Percentiles rank a stretch among this genome's conserved stretches.
Conservation (phyloP, 2,329 filamentous ascomycete species). For the Microcera coccophila region DNA sequence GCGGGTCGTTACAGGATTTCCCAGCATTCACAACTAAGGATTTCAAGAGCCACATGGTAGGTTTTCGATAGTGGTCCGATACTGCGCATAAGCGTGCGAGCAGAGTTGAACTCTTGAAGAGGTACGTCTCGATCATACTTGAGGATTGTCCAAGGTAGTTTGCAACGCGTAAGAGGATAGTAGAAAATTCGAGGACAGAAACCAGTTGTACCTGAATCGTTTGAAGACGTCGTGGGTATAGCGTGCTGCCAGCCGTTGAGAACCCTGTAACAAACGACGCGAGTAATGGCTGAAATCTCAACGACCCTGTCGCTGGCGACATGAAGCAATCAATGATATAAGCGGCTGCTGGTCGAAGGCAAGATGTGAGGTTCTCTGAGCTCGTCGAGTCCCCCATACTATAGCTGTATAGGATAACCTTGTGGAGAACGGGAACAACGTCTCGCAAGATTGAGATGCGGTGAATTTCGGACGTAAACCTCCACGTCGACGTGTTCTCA, state of each 20-base stretch:
- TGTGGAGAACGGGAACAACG: conserved; percentile 67
- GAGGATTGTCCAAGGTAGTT: conserved; percentile 60
- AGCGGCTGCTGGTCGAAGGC: conserved; percentile 67
- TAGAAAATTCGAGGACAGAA: conserved; percentile 62
- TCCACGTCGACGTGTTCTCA: conserved; percentile 83
- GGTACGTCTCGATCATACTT: conserved; percentile 66
- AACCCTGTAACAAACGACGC: conserved; percentile 56
- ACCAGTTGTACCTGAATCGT: conserved; percentile 60
- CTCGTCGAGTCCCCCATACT: conserved; percentile 62
- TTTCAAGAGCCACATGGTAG: conserved; percentile 67
- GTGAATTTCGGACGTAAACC: conserved; percentile 66
- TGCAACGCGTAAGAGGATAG: conserved; percentile 66
- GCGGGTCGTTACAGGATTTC: conserved; percentile 66
- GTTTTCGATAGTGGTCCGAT: conserved; percentile 60
- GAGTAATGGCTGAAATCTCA: conserved; percentile 74
- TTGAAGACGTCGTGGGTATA: conserved; percentile 53
- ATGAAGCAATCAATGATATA: conserved; percentile 77
- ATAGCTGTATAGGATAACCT: conserved; percentile 68
- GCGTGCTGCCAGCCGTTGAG: conserved; percentile 54
- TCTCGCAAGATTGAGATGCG: conserved; percentile 64
- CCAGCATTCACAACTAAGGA: conserved; percentile 68
- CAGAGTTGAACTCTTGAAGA: conserved; percentile 77
- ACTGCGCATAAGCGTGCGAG: conserved; percentile 72
- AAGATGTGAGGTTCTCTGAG: conserved; percentile 48
- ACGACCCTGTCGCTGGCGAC: conserved; percentile 61